Evolutionary conservation across 805 yeast species (phyloP).

Genomic region (Lipomyces yamadae): DNA sequence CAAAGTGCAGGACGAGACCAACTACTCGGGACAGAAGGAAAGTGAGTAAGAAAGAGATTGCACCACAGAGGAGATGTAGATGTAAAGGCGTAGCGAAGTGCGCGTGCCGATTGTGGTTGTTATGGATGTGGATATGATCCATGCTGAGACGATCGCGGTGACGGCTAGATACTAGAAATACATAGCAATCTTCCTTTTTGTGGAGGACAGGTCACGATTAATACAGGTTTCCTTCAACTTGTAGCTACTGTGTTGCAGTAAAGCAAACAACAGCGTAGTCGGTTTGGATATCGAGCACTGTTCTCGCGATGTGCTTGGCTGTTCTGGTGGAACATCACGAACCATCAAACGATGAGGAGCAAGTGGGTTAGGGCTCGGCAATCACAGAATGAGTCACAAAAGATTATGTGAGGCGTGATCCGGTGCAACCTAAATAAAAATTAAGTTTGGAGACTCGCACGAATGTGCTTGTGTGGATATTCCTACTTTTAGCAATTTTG

Average conservation of each 20-base stretch:
- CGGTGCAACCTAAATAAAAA: too few relatives aligned
- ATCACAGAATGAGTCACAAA: too few relatives aligned
- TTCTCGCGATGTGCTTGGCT: too few relatives aligned
- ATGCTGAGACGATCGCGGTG: background rate
- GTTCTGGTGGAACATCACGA: too few relatives aligned
- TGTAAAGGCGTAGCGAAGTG: slow-evolving; percentile 24
- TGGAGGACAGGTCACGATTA: background rate
- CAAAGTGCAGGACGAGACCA: slow-evolving; percentile 23
- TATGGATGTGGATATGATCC: slow-evolving; percentile 9
- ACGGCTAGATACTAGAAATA: background rate
- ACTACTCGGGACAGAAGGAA: slow-evolving; percentile 25
- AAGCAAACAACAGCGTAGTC: background rate
- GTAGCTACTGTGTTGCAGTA: background rate
- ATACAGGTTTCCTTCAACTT: background rate
- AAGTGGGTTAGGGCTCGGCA: too few relatives aligned
- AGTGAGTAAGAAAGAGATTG: slow-evolving; percentile 23
- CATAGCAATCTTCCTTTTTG: background rate
- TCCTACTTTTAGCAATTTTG: background rate
- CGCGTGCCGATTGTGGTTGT: slow-evolving; percentile 9
- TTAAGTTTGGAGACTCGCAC: background rate
- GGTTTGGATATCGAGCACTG: background rate
- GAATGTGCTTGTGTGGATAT: background rate
- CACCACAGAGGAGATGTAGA: slow-evolving; percentile 26
- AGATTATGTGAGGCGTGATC: too few relatives aligned
- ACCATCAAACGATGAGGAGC: too few relatives aligned